Evolutionary conservation across 352 stramenopile genomes (phyloP), one percentile per base, ranked within the genome.

Genomic region (Phytophthora sansomeana): DNA sequence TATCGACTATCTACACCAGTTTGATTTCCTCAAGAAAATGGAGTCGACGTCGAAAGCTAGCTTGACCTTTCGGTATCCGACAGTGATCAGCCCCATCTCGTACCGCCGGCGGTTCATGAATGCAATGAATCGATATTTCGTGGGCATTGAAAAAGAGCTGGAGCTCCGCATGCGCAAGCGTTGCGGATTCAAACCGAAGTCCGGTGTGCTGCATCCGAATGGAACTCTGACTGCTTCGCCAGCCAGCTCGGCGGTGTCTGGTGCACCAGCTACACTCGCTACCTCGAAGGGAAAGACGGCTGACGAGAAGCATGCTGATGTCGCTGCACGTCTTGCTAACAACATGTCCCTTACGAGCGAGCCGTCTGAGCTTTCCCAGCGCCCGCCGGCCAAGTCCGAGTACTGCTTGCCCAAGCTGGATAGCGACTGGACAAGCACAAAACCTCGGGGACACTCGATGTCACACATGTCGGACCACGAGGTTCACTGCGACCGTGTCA

Each of bases 11-110:
- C 58, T 96, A 53, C 88, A 96, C 51, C 88, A 96, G 47, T 96
- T 93, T 52, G 88, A 96, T 59, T 93, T 96, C 56, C 58, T 96
- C 16, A 96, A 96, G 63, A 94, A 94, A 52, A 94, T 96, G 81
- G 88, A 96, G 66, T 96, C 88, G 17, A 94, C 86, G 3, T 94
- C 88, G 1, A 96, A 96, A 55, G 86, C 87, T 0, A 91, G 82
- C 29, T 71, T 95, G 58, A 94, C 79, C 14, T 95, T 95, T 65
- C 84, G 86, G 6, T 84, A 93, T 36, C 88, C 88, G 61, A 96
- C 88, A 0, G 87, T 96, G 26, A 91, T 96, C 67, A 93, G 84
- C 28, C 88, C 88, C 7, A 76, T 83, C 26, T 89, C 86, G 11
- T 96, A 96, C 46, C 85, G 78, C 5, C 83, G 80, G 26, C 85